Conservation (phyloP, 805 yeast genomes). For the Metschnikowia matae region DNA sequence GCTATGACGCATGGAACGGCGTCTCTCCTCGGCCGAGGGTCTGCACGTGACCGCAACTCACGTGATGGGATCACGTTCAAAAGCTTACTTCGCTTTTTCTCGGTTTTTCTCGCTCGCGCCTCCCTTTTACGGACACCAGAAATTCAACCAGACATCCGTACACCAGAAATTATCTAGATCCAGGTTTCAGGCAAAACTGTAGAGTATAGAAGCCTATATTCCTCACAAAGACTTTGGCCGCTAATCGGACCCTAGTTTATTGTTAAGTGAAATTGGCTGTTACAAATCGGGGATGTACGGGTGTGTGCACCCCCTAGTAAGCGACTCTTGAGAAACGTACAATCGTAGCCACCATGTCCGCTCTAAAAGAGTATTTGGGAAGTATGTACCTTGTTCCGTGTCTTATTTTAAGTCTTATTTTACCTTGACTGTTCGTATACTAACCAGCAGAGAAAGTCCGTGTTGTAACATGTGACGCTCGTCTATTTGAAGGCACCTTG, state of each 20-base stretch:
- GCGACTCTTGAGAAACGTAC: background rate
- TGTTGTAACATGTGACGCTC: slow-evolving; percentile 55
- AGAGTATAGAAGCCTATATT: background rate
- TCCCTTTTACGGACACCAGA: background rate
- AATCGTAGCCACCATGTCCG: slow-evolving; percentile 22
- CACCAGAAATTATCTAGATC: background rate
- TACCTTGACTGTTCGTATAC: slow-evolving; percentile 10
- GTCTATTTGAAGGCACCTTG: slow-evolving; percentile 42
- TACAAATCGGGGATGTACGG: background rate
- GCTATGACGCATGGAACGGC: slow-evolving; percentile 2
- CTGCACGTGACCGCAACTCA: background rate
- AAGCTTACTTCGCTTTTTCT: background rate
- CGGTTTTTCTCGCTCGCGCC: background rate
- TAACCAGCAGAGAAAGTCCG: slow-evolving; percentile 42
- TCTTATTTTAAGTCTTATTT: too few species aligned
- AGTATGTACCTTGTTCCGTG: slow-evolving; percentile 25
- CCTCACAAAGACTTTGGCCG: too few species aligned
- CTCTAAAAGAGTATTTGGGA: slow-evolving; percentile 27
- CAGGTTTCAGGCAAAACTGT: too few species aligned
- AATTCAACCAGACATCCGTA: background rate
- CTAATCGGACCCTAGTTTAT: too few species aligned
- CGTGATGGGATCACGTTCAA: background rate
- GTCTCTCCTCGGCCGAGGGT: too few species aligned
- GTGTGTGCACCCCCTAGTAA: background rate
- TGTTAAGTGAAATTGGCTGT: too few species aligned